Evolutionary conservation across 345 rosid species (phyloP), one percentile per base, ranked within the genome.

Genomic region (Arabidopsis thaliana): DNA sequence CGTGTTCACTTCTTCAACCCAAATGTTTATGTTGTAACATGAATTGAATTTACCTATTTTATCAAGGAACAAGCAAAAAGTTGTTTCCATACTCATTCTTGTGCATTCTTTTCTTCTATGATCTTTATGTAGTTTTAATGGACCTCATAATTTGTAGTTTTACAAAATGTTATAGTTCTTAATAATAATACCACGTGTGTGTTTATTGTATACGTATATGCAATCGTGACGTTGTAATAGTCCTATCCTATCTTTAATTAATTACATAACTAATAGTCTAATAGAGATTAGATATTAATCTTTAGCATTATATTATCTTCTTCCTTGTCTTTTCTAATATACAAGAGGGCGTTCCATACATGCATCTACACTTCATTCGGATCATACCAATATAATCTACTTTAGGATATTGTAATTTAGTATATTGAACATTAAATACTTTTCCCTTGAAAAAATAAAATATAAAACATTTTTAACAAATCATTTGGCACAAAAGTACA

Each of bases 1-100:
- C 67, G 74, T 84, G 76, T 64, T 72, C 52, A 56, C 61, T 76
- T 58, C 73, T 61, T 46, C 57, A 56, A 45, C 73, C 41, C 72
- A 58, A 25, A 68, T 75, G 32, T 67, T 40, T 71, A 69, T 81
- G 80, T 58, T 80, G 80, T 87, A 69, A 83, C 89, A 69, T 70
- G 66, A 77, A 25, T 24, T 76, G 63, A 75, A 20, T 13, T 63
- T 65, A 40, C 44, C 77, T 32, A 49, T 40, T 72, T 65, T 41
- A 78, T 65, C 20, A 78, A 78, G 78, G 22, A 72, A 51, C 57
- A 49, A 65, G 24, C 11, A 34, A 68, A 59, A 55, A 11, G 56
- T 62, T 46, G 63, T 65, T 65, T 65, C 63, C 65, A 53, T 6
- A 33, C 46, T 67, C 53, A 49, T 14, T 59, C 30, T 55, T 49